Percentiles rank a stretch among this genome's conserved stretches.
Evolutionary conservation across 2,329 filamentous ascomycete genomes (phyloP).

Genomic region (Domatiomyces globalis): DNA sequence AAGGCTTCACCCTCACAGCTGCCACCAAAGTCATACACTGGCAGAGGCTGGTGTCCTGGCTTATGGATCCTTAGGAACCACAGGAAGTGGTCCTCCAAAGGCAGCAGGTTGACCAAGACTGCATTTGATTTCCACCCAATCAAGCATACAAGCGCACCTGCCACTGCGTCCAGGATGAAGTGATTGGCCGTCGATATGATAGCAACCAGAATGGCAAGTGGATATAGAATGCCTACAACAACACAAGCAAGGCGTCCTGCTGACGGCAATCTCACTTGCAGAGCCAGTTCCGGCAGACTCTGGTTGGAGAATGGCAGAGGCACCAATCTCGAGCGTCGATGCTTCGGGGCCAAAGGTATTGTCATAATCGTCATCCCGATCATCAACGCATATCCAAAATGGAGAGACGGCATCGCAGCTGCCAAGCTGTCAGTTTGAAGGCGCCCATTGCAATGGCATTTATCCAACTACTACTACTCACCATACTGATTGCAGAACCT

Average conservation of each 20-base stretch:
- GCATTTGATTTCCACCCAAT: conserved; percentile 46
- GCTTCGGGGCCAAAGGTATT: conserved; percentile 45
- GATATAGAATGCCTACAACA: conserved; percentile 47
- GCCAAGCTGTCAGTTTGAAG: conserved; percentile 1
- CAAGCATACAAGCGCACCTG: conserved; percentile 50
- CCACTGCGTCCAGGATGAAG: conserved; percentile 56
- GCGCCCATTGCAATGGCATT: background rate
- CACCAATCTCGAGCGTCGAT: conserved; percentile 29
- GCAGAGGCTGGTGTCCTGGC: conserved; percentile 27
- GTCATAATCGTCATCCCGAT: conserved; percentile 56
- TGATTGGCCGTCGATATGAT: conserved; percentile 62
- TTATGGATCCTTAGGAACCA: conserved; percentile 51
- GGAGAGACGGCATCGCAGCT: conserved; percentile 62
- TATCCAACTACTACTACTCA: conserved; percentile 27
- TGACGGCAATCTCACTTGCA: conserved; percentile 30
- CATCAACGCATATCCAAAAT: conserved; percentile 62
- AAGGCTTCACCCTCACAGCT: background rate
- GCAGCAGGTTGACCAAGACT: conserved; percentile 47
- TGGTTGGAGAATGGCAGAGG: conserved; percentile 23
- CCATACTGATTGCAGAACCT: conserved; percentile 64
- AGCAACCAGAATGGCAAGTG: conserved; percentile 48
- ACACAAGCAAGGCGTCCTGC: conserved; percentile 40
- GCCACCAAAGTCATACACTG: background rate
- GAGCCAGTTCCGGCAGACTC: conserved; percentile 16
- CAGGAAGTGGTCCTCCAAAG: conserved; percentile 55